Evolutionary conservation across 2,329 filamentous ascomycete species (phyloP).

Genomic region (Paraphoma chrysanthemicola): DNA sequence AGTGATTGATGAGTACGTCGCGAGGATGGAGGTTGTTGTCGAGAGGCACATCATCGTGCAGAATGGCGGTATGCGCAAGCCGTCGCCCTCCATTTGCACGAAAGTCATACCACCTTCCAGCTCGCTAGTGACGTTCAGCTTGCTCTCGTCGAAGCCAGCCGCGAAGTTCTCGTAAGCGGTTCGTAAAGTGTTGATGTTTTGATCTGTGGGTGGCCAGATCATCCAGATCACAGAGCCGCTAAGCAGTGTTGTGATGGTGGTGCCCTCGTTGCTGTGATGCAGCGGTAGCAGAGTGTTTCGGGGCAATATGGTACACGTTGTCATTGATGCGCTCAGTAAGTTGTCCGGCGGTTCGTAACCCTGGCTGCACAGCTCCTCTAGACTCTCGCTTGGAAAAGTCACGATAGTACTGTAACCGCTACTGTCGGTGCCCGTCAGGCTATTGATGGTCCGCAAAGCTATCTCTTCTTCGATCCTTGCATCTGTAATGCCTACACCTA

Average conservation of each 20-base stretch:
- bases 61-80: slow-evolving; percentile 23
- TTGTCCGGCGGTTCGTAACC: slow-evolving; percentile 1
- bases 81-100: slow-evolving; percentile 18
- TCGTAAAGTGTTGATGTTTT: slow-evolving; percentile 19
- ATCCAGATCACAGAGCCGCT: slow-evolving; percentile 25
- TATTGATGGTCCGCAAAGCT: slow-evolving; percentile 8
- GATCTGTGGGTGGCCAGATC: slow-evolving; percentile 28
- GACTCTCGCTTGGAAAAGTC: slow-evolving; percentile 12
- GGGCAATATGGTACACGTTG: slow-evolving; percentile 10
- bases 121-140: not conserved
- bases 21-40: slow-evolving; percentile 12
- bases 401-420: not conserved
- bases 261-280: slow-evolving; percentile 26
- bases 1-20: slow-evolving; percentile 11
- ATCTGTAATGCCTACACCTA: not conserved
- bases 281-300: slow-evolving; percentile 9
- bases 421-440: slow-evolving; percentile 2
- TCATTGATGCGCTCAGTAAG: slow-evolving; percentile 6
- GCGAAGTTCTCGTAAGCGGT: slow-evolving; percentile 12
- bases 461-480: not conserved
- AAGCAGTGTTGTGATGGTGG: slow-evolving; percentile 19
- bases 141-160: not conserved
- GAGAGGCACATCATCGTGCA: slow-evolving; percentile 17
- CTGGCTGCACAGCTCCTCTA: slow-evolving; percentile 12
- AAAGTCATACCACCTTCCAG: slow-evolving; percentile 24